Base-by-base conservation (phyloP, 768 basidiomycete genomes). In the Phylloporus rhodoxanthus region DNA sequence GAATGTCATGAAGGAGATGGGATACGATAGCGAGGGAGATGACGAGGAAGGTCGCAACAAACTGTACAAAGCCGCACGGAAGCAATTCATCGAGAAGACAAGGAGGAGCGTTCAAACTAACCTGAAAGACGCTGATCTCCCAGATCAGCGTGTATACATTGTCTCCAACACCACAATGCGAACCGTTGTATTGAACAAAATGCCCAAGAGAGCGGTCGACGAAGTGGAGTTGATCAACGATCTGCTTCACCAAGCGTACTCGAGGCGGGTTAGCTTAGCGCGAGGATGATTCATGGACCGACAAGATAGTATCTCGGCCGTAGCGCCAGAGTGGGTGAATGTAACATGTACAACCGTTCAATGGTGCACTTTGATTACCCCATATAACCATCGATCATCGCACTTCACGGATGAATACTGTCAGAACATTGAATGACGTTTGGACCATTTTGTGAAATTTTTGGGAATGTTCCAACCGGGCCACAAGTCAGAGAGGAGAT, bases 121-220 rank as follows among this genome's bases (percentile, higher is more conserved):
- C 43, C 19, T 66, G 41, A 39, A 57, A 28, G 48, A 56, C 4
- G 57, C 63, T 0, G 53, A 56, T 4, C 32, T 66, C 0, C 51
- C 61, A 1, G 30, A 60, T 14, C 60, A 62, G 36, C 61, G 52
- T 6, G 65, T 67, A 1, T 66, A 66, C 28, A 58, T 66, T 6
- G 45, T 66, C 29, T 66, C 65, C 5, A 57, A 56, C 45, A 25
- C 48, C 28, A 42, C 56, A 1, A 21, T 66, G 40, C 33, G 53
- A 19, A 21, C 34, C 15, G 43, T 63, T 15, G 46, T 58, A 25
- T 19, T 40, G 29, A 49, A 56, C 6, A 57, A 53, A 44, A 30
- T 14, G 36, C 55, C 62, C 17, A 57, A 41, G 39, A 58, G 47
- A 44, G 42, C 43, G 38, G 59, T 64, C 4, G 63, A 64, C 7